phyloP scores from a whole-genome alignment of 129 eudicot species.

The Gnaphalium uliginosum region DNA sequence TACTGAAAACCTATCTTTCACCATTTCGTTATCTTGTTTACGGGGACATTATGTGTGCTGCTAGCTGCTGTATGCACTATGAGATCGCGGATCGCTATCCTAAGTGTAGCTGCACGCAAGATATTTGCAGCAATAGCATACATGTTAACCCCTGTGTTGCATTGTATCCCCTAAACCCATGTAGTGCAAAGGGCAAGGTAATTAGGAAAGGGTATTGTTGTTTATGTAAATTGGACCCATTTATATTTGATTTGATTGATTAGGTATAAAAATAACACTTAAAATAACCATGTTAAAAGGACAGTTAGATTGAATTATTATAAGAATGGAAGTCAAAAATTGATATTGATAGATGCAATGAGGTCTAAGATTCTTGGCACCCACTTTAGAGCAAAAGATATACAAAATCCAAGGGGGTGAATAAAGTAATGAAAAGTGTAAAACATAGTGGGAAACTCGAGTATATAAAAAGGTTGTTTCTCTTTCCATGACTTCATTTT shows the following conservation, averaged over 20 bases:
- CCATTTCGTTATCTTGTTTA: conserved; percentile 11
- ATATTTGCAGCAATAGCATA: too few species aligned
- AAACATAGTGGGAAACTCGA: conserved; percentile 33
- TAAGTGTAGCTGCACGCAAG: too few species aligned
- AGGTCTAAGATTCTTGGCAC: conserved; percentile 55
- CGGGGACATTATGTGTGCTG: background rate
- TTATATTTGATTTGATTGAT: background rate
- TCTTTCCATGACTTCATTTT: background rate
- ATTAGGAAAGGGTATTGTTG: background rate
- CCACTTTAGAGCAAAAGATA: conserved; percentile 47
- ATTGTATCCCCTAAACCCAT: background rate
- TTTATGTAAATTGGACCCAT: background rate
- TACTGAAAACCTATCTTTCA: conserved; percentile 24
- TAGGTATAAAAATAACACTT: background rate
- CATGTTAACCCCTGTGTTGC: background rate
- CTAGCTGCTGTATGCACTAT: background rate
- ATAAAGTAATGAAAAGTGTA: conserved; percentile 34
- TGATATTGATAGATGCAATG: conserved; percentile 30
- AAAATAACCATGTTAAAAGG: background rate
- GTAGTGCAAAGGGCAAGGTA: background rate
- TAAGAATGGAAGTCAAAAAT: conserved; percentile 48
- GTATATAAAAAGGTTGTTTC: conserved; percentile 27
- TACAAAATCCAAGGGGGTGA: conserved; percentile 44
- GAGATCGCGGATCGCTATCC: too few species aligned
- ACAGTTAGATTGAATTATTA: conserved; percentile 20